Evolutionary conservation across 164 flowering plant species (phyloP).

Genomic region (Sextonia rubra): DNA sequence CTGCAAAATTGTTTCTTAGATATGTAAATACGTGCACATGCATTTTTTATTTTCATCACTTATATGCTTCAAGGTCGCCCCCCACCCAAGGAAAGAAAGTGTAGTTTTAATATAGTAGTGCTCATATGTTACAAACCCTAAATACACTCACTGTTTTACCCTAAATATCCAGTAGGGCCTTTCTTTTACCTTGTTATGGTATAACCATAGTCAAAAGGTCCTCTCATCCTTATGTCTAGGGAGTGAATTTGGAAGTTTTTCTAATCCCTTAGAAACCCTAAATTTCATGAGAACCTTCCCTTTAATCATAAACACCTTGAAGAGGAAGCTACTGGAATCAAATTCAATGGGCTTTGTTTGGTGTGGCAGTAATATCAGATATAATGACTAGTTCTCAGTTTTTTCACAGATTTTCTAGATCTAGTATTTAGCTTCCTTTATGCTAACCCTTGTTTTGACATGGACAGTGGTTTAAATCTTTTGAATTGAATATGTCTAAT

Average conservation of each 20-base stretch:
- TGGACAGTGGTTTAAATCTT: neutral
- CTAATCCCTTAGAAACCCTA: neutral
- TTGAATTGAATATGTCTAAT: neutral
- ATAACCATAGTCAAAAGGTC: no score
- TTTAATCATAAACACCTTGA: neutral
- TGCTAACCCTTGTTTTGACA: neutral
- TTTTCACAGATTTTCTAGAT: neutral
- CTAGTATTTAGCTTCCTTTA: neutral
- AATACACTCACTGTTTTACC: no score
- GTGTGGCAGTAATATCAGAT: neutral
- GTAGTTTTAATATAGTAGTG: no score
- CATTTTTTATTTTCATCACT: no score
- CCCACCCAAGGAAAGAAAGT: no score
- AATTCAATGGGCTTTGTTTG: neutral
- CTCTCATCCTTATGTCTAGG: neutral
- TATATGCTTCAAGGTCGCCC: no score
- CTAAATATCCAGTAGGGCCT: no score
- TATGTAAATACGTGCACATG: no score
- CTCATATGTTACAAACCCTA: no score
- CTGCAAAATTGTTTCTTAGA: no score
- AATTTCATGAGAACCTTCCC: neutral
- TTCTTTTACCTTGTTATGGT: no score
- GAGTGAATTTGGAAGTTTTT: neutral
- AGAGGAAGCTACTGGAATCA: neutral
- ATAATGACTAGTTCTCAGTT: neutral